Evolutionary conservation across 2,329 filamentous ascomycete genomes (phyloP), one percentile per base, ranked within the genome.

Genomic region (Penicillium sp.): DNA sequence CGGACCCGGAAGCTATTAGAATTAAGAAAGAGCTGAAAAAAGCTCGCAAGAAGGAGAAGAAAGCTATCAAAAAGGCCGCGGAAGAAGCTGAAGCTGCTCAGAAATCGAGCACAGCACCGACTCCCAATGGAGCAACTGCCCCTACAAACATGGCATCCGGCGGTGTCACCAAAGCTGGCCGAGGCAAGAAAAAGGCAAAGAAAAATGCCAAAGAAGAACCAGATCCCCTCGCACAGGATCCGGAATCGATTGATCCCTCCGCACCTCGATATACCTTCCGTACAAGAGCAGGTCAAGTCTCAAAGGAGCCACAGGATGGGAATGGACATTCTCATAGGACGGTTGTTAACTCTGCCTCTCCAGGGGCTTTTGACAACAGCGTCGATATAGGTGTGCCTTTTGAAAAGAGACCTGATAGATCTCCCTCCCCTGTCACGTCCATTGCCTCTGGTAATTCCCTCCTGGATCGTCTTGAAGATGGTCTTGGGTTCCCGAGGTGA

Each of bases 11-110:
- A 20, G 53, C 27, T 12, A 34, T 34, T 7, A 23, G 17, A 34
- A 23, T 17, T 7, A 18, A 5, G 17, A 37, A 27, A 29, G 33
- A 37, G 34, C 3, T 30, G 2, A 54, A 29, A 20, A 62, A 58
- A 48, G 50, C 54, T 7, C 58, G 55, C 30, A 66, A 65, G 41
- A 49, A 49, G 20, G 62, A 59, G 20, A 61, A 55, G 18, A 57
- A 65, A 27, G 50, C 26, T 7, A 49, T 34, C 3, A 41, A 41
- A 27, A 23, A 30, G 26, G 41, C 24, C 20, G 27, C 43, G 1
- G 24, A 34, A 23, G 32, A 40, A 15, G 23, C 34, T 29, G 32
- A 33, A 15, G 26, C 36, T 42, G 4, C 42, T 18, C 7, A 15
- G 2, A 49, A 49, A 43, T n/a, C n/a, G n/a, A n/a, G n/a, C n/a